Percentiles rank a stretch among this genome's conserved stretches.
phyloP scores from a whole-genome alignment of 2,329 filamentous ascomycete genomes.

The Penicillium sp. region DNA sequence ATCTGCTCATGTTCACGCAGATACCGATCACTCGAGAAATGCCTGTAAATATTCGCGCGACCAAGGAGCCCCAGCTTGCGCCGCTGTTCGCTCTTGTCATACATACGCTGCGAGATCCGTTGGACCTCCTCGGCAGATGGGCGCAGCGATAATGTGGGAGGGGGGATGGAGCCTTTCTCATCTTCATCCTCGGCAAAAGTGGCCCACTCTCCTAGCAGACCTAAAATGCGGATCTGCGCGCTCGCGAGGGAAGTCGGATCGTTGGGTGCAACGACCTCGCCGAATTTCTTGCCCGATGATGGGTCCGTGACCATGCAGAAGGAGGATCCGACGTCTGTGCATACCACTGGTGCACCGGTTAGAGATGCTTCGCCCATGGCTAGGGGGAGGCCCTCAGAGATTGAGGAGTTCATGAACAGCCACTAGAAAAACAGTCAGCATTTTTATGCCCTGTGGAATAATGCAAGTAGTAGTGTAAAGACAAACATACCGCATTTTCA shows the following conservation, averaged over 20 bases:
- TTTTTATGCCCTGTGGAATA: no score
- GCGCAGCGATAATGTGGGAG: slow-evolving; percentile 52
- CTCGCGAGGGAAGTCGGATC: slow-evolving; percentile 63
- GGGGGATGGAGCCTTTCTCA: slow-evolving; percentile 15
- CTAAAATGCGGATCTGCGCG: slow-evolving; percentile 65
- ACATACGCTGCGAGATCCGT: slow-evolving; percentile 61
- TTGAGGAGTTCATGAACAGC: slow-evolving; percentile 56
- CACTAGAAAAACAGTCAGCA: slow-evolving; percentile 33
- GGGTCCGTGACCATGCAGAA: slow-evolving; percentile 45
- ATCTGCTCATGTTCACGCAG: slow-evolving; percentile 66
- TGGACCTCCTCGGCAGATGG: slow-evolving; percentile 56
- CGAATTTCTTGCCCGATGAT: slow-evolving; percentile 56
- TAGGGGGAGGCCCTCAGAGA: slow-evolving; percentile 50
- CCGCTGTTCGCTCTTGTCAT: slow-evolving; percentile 61
- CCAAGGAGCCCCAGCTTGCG: slow-evolving; percentile 62
- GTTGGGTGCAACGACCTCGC: slow-evolving; percentile 67
- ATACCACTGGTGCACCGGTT: slow-evolving; percentile 50
- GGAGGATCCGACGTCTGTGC: slow-evolving; percentile 46
- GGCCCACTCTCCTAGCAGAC: slow-evolving; percentile 65
- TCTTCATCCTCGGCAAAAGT: slow-evolving; percentile 59
- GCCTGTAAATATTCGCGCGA: slow-evolving; percentile 61
- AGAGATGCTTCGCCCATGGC: slow-evolving; percentile 51
- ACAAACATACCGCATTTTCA: slow-evolving; percentile 13
- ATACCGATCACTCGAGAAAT: slow-evolving; percentile 63
- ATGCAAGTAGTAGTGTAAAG: neutral